Percentiles rank a stretch among this genome's conserved stretches.
Conservation (phyloP, 257 asterid genomes). For the Penstemon barbatus region DNA sequence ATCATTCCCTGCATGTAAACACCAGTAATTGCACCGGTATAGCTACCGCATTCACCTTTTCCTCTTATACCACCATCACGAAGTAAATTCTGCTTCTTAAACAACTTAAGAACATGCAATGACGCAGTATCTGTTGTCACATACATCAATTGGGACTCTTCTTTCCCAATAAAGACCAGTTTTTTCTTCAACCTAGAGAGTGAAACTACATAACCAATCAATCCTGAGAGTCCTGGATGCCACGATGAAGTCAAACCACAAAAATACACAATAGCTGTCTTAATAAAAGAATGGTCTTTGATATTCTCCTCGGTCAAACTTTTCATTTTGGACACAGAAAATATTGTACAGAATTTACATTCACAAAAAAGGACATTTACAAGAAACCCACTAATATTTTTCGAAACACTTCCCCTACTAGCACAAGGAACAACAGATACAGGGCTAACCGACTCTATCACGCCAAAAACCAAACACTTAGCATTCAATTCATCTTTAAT, state of each 20-base stretch:
- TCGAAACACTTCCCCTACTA: constrained; percentile 25
- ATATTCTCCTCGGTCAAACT: constrained; percentile 28
- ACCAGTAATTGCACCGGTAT: constrained; percentile 73
- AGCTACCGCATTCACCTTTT: constrained; percentile 60
- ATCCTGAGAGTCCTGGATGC: constrained; percentile 66
- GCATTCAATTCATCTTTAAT: constrained; percentile 27
- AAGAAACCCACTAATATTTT: constrained; percentile 62
- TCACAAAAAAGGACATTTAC: constrained; percentile 61
- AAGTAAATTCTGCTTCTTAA: constrained; percentile 25
- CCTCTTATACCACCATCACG: constrained; percentile 36
- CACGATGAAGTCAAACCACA: constrained; percentile 69
- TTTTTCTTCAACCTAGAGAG: constrained; percentile 62
- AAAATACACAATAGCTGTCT: constrained; percentile 51
- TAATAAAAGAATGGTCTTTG: constrained; percentile 49
- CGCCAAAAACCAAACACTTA: constrained; percentile 44
- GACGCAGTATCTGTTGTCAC: constrained; percentile 51
- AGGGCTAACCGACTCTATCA: constrained; percentile 67
- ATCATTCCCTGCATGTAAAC: constrained; percentile 77
- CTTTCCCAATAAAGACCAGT: constrained; percentile 56
- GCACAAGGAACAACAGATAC: constrained; percentile 59
- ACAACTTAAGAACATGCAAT: constrained; percentile 48
- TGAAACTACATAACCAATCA: constrained; percentile 46
- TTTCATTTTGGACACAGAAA: constrained; percentile 29
- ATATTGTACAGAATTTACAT: constrained; percentile 56
- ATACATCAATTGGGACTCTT: constrained; percentile 65